phyloP scores from a whole-genome alignment of 371 early-diverging fungal genomes.

The Mucor racemosus region DNA sequence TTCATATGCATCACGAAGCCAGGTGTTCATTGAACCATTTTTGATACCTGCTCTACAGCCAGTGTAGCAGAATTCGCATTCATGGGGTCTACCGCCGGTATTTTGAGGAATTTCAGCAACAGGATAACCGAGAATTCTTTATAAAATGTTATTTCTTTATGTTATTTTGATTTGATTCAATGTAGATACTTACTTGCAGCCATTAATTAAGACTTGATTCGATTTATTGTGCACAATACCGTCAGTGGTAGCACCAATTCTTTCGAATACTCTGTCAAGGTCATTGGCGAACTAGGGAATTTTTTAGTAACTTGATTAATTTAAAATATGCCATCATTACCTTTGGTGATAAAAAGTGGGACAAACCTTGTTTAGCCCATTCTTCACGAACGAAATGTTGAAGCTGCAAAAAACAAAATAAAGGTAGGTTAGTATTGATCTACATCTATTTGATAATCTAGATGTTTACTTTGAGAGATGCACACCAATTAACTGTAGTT shows the following conservation, averaged over 20 bases:
- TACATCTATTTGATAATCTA: not conserved
- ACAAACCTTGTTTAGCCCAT: constrained; percentile 69
- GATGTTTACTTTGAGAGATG: constrained; percentile 51
- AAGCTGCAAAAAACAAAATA: constrained; percentile 15
- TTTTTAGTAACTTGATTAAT: not conserved
- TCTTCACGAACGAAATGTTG: constrained; percentile 73
- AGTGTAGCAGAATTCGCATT: constrained; percentile 70
- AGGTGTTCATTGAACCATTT: constrained; percentile 70
- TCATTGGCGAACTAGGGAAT: constrained; percentile 33
- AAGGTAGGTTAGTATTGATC: not conserved
- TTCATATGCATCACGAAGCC: constrained; percentile 68
- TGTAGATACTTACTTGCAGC: constrained; percentile 50
- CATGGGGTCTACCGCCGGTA: constrained; percentile 60
- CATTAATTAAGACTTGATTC: constrained; percentile 67
- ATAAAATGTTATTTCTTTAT: constrained; percentile 17
- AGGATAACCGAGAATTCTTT: constrained; percentile 65
- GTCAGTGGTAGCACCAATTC: constrained; percentile 62
- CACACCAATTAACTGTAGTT: constrained; percentile 71
- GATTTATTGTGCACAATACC: constrained; percentile 64
- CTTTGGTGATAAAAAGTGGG: constrained; percentile 55
- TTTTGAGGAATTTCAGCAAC: constrained; percentile 70
- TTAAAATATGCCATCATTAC: not conserved
- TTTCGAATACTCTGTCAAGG: constrained; percentile 60
- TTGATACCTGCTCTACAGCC: constrained; percentile 79
- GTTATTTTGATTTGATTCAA: not conserved